phyloP scores from a whole-genome alignment of 352 stramenopile genomes.

The Phytophthora cryptogea region DNA sequence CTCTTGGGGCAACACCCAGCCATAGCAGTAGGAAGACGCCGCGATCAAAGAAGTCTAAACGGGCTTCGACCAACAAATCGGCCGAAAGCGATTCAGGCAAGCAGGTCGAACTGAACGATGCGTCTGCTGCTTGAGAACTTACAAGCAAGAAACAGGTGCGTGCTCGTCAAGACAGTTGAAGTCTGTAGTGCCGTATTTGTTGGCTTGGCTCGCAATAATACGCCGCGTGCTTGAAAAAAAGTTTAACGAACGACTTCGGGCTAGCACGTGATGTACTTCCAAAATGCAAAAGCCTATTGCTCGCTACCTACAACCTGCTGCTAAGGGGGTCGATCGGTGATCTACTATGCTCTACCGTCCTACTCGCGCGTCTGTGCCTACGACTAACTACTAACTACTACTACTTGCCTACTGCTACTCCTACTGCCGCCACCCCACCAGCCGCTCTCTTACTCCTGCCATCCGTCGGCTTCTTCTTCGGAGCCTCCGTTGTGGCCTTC shows the following conservation, averaged over 20 bases:
- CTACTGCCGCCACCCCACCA: constrained; percentile 37
- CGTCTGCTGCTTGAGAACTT: constrained; percentile 29
- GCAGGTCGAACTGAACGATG: constrained; percentile 34
- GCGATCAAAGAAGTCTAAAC: constrained; percentile 8
- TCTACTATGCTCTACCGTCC: constrained; percentile 41
- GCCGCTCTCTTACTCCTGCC: constrained; percentile 28
- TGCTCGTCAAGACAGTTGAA: constrained; percentile 4
- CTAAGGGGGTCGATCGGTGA: constrained; percentile 26
- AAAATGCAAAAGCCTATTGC: constrained; percentile 21
- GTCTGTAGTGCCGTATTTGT: constrained; percentile 7
- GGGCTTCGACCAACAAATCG: constrained; percentile 1
- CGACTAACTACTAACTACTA: constrained; percentile 46
- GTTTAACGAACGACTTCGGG: constrained; percentile 3
- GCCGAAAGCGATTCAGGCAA: constrained; percentile 3
- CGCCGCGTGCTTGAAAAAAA: not conserved
- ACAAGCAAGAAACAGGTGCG: constrained; percentile 13
- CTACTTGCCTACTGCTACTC: constrained; percentile 56
- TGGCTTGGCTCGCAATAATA: constrained; percentile 20
- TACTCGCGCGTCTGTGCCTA: constrained; percentile 36
- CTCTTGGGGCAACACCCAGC: constrained; percentile 21
- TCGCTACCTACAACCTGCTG: constrained; percentile 37
- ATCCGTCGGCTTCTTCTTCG: constrained; percentile 26
- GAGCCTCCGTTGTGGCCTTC: constrained; percentile 22
- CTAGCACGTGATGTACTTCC: constrained; percentile 22
- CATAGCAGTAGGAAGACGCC: constrained; percentile 27